Evolutionary conservation across 345 rosid species (phyloP).

Genomic region (Aquilaria yunnanensis): DNA sequence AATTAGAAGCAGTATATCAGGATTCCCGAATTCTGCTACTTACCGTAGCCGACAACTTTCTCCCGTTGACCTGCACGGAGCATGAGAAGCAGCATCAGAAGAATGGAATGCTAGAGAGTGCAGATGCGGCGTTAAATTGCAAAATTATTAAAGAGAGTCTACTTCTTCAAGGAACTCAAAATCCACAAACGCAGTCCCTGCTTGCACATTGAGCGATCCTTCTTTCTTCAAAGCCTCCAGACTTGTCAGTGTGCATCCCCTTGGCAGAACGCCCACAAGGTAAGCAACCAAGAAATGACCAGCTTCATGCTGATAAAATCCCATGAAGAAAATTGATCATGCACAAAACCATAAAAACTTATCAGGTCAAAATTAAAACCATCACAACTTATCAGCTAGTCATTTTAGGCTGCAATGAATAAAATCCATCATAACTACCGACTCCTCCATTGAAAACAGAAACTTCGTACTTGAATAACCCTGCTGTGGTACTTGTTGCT

Average conservation of each 20-base stretch:
- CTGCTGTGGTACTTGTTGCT: conserved; percentile 74
- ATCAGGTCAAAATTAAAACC: no score
- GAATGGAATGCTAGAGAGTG: neutral
- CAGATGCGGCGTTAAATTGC: neutral
- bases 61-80: conserved; percentile 56
- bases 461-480: conserved; percentile 61
- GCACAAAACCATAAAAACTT: neutral
- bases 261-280: conserved; percentile 77
- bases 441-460: neutral
- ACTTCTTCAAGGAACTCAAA: conserved; percentile 90
- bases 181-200: conserved; percentile 86
- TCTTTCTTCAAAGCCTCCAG: conserved; percentile 77
- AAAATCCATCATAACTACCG: no score
- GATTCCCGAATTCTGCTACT: conserved; percentile 19
- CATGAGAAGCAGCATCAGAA: conserved; percentile 7
- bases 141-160: conserved; percentile 11
- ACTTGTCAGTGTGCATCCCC: conserved; percentile 67
- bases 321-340: conserved; percentile 1
- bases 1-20: neutral
- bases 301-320: conserved; percentile 74
- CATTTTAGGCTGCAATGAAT: no score
- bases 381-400: no score
- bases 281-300: conserved; percentile 96
- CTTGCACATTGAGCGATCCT: conserved; percentile 93
- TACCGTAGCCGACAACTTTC: conserved; percentile 75